Evolutionary conservation across 805 yeast species (phyloP).

Genomic region (Teunomyces lycoperdinae): DNA sequence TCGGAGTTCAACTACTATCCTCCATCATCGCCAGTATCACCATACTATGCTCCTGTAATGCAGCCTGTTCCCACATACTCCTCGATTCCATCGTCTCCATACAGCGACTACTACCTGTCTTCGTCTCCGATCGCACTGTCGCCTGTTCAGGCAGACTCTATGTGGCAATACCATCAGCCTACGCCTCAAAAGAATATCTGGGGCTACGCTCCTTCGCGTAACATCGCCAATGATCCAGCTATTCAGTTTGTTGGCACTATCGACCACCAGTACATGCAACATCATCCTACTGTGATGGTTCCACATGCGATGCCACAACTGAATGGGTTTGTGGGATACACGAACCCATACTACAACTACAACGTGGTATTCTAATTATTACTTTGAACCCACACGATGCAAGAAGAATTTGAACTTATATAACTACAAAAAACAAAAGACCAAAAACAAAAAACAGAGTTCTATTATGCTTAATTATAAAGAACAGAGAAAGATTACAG

Average conservation of each 20-base stretch:
- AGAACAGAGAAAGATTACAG: no score
- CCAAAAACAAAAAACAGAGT: background rate
- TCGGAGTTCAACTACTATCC: slow-evolving; percentile 13
- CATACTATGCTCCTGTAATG: slow-evolving; percentile 15
- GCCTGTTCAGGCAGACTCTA: slow-evolving; percentile 12
- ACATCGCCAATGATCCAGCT: slow-evolving; percentile 15
- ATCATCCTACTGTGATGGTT: slow-evolving; percentile 4
- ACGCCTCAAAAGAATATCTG: slow-evolving; percentile 15
- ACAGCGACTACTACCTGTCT: slow-evolving; percentile 11
- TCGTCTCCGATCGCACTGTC: slow-evolving; percentile 26
- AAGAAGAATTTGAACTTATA: background rate
- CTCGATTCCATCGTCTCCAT: slow-evolving; percentile 1
- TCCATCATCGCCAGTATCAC: slow-evolving; percentile 22
- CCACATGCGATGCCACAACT: slow-evolving; percentile 7
- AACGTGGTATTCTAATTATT: slow-evolving; percentile 20
- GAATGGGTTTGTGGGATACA: slow-evolving; percentile 28
- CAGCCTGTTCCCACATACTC: slow-evolving; percentile 1
- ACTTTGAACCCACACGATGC: background rate
- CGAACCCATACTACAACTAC: slow-evolving; percentile 37
- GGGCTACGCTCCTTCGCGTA: slow-evolving; percentile 20
- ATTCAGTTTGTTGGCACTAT: slow-evolving; percentile 18
- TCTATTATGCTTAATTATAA: no score
- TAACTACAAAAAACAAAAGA: background rate
- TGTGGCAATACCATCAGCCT: slow-evolving; percentile 7
- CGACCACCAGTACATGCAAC: slow-evolving; percentile 5